A percentile compares a stretch with the other conserved stretches of the same genome.
Evolutionary conservation across 805 yeast species (phyloP).

Genomic region (Yarrowia osloensis): DNA sequence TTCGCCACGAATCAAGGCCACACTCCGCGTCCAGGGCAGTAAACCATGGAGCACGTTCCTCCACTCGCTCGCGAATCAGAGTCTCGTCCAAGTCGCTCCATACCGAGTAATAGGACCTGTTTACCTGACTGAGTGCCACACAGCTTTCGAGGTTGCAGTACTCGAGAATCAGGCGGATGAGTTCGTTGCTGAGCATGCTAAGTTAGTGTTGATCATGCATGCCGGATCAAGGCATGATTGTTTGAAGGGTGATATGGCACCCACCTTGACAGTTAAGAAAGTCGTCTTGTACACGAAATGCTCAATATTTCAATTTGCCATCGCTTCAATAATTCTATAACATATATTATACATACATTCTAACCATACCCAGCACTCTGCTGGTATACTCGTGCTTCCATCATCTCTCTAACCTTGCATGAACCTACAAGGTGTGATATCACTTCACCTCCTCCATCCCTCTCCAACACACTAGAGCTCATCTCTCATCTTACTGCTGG

Average conservation of each 20-base stretch:
- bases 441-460: neutral
- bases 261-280: no score
- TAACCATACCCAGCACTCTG: neutral
- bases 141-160: neutral
- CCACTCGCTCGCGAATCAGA: neutral
- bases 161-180: neutral
- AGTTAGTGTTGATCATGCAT: neutral
- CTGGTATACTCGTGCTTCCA: neutral
- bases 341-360: conserved; percentile 14
- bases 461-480: conserved; percentile 1
- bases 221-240: no score
- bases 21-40: neutral
- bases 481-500: neutral
- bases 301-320: neutral
- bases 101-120: neutral
- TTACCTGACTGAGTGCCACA: neutral
- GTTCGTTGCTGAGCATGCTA: neutral
- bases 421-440: conserved; percentile 11
- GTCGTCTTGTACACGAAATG: no score
- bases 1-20: neutral
- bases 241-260: no score
- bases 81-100: neutral
- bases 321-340: neutral
- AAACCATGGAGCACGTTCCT: neutral
- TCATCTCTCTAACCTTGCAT: neutral